phyloP scores from a whole-genome alignment of 1,284 basidiomycete genomes.

The Pholiota adiposa region DNA sequence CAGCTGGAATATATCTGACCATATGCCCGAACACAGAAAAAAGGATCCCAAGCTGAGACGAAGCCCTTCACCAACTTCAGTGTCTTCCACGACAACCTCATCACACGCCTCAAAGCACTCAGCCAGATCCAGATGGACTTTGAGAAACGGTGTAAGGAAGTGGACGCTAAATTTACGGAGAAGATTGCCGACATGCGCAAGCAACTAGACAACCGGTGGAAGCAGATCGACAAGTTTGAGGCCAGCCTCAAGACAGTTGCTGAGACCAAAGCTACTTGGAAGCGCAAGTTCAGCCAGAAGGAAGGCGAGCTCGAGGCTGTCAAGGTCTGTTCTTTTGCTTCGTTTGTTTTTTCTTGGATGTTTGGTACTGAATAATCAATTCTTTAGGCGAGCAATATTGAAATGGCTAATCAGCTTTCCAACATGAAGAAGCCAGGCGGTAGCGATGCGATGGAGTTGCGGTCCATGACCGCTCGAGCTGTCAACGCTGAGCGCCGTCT shows the following conservation, averaged over 20 bases:
- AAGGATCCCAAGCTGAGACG: constrained; percentile 74
- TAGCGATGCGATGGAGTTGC: constrained; percentile 73
- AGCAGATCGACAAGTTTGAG: constrained; percentile 94
- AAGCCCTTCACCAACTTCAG: constrained; percentile 93
- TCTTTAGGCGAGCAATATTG: constrained; percentile 69
- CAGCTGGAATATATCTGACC: background rate
- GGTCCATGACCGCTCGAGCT: constrained; percentile 72
- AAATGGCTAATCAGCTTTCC: constrained; percentile 78
- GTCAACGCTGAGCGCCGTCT: constrained; percentile 84
- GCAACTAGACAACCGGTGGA: constrained; percentile 89
- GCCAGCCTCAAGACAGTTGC: constrained; percentile 82
- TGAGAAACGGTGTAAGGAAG: constrained; percentile 84
- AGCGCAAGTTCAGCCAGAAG: constrained; percentile 80
- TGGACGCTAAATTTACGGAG: constrained; percentile 74
- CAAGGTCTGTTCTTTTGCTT: constrained; percentile 61
- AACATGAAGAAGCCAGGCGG: constrained; percentile 68
- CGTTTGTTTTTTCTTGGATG: background rate
- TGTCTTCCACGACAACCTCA: constrained; percentile 95
- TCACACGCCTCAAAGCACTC: constrained; percentile 83
- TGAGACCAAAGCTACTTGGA: constrained; percentile 87
- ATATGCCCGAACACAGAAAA: constrained; percentile 53
- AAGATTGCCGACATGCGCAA: constrained; percentile 82
- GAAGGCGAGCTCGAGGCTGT: constrained; percentile 89
- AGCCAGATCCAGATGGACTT: constrained; percentile 86
- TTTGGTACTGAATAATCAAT: background rate